These are phyloP conservation scores for Metroxylon sagu DNA, from an alignment of 176 grass and related monocot species.

Conservation along the genomic window DNA sequence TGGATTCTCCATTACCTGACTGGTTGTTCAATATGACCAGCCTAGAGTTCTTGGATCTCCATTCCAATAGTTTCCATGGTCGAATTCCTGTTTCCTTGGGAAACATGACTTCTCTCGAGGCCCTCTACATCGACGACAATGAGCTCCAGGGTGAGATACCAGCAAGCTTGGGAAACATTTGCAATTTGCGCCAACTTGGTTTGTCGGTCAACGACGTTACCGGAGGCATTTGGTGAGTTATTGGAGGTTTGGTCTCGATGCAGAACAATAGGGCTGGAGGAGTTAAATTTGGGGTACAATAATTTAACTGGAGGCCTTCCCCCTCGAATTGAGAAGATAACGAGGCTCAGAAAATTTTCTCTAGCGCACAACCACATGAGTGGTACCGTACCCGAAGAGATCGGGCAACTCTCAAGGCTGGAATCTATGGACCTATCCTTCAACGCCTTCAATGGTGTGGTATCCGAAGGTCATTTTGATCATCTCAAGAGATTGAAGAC, in stretches of 20 bases:
- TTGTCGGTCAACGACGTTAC: background rate
- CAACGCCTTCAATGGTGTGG: background rate
- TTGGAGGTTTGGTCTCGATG: background rate
- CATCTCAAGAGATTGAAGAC: background rate
- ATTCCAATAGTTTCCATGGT: too few relatives aligned
- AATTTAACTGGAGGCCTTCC: slow-evolving; percentile 5
- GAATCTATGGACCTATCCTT: background rate
- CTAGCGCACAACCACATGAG: slow-evolving; percentile 6
- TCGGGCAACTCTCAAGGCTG: slow-evolving; percentile 10
- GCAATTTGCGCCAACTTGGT: background rate
- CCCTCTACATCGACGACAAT: background rate
- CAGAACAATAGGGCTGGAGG: background rate
- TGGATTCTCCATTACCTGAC: background rate
- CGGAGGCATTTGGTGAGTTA: slow-evolving; percentile 8
- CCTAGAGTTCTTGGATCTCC: slow-evolving; percentile 7
- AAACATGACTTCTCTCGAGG: background rate
- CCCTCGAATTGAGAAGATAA: background rate
- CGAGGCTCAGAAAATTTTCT: background rate
- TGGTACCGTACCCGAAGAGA: slow-evolving; percentile 4
- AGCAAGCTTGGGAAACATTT: background rate
- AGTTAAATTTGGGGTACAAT: too few relatives aligned
- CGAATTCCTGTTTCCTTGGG: too few relatives aligned
- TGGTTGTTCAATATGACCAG: slow-evolving; percentile 20
- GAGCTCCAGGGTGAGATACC: background rate
- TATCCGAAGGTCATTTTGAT: slow-evolving; percentile 14